Evolutionary conservation across 202 grass and related monocot genomes (phyloP).

Genomic region (Panicum virgatum): DNA sequence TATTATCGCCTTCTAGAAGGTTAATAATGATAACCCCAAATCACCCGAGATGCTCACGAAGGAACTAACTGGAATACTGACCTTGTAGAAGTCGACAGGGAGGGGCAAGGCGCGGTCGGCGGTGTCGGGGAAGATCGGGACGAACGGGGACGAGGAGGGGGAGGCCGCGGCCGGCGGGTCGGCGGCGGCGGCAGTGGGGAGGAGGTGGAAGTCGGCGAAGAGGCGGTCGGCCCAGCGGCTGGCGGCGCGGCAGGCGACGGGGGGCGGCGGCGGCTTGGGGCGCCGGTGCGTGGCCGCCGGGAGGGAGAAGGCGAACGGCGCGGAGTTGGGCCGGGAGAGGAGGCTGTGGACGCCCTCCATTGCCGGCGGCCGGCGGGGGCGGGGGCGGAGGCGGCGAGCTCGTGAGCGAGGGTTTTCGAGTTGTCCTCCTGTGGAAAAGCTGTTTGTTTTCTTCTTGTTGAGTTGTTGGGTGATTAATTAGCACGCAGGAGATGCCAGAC

Average conservation of each 20-base stretch:
- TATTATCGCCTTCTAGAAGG: neutral
- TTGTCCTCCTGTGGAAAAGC: neutral
- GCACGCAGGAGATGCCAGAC: neutral
- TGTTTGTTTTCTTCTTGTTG: neutral
- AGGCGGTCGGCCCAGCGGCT: constrained; percentile 93
- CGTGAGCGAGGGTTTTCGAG: constrained; percentile 35
- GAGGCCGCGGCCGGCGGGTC: constrained; percentile 23
- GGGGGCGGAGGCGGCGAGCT: neutral
- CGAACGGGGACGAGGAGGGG: constrained; percentile 26
- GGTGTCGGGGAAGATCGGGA: constrained; percentile 56
- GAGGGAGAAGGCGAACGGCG: constrained; percentile 44
- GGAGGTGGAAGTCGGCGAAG: constrained; percentile 79
- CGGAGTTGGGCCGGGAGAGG: constrained; percentile 44
- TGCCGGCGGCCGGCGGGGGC: constrained; percentile 13
- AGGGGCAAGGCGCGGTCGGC: constrained; percentile 61
- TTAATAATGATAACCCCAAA: neutral
- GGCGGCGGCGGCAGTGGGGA: constrained; percentile 30
- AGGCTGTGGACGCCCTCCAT: constrained; percentile 61
- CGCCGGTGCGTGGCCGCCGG: neutral
- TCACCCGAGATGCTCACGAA: neutral
- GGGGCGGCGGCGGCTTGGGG: neutral
- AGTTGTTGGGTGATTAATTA: constrained; percentile 12
- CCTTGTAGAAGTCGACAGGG: constrained; percentile 89
- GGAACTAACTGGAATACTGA: neutral
- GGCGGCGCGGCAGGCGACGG: constrained; percentile 62